Base-by-base conservation (phyloP, 2,329 filamentous ascomycete species). In the Lecanosticta acicola region DNA sequence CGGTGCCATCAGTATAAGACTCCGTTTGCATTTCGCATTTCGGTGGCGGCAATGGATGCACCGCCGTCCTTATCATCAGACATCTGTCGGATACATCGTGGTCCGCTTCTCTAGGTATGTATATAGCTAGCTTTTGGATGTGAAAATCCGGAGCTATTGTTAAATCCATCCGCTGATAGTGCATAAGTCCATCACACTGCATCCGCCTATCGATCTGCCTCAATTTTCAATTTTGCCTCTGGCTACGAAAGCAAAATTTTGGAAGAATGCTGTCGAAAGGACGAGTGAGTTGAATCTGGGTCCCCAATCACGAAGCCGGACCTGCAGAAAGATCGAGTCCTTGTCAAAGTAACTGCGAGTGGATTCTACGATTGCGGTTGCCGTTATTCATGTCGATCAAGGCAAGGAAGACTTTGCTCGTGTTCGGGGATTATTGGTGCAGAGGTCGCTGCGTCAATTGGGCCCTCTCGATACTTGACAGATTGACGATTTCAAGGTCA, bases 1-100 rank as follows among this genome's bases (percentile, higher is more conserved):
- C n/a, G n/a, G n/a, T n/a, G n/a, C 95, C 70, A 95, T 89, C 1
- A 93, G 87, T 34, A 94, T 95, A 87, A 83, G 90, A 49, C 89
- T 86, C n/a, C 90, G 90, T 16, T 72, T 95, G 10, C 29, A 32
- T n/a, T n/a, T n/a, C n/a, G 26, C 94, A 89, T 85, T 77, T 94
- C 58, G 90, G 86, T 36, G 90, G 90, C 39, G 89, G 89, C 9
- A 89, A 90, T 32, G 90, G 90, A 35, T 90, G 87, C 49, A n/a
- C n/a, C n/a, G n/a, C n/a, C n/a, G 90, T 90, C 40, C 79, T 96
- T 36, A 74, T 96, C 34, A 80, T 95, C 48, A 88, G 83, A 14
- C 80, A 87, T 56, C 85, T 86, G 60, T 83, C 85, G 14, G 87
- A 94, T 55, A 88, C 89, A 8, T 82, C 82, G 55, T 95, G 89